Evolutionary conservation across 2,329 filamentous ascomycete species (phyloP), one percentile per base, ranked within the genome.

Genomic region (Teratosphaeriaceae sp.): DNA sequence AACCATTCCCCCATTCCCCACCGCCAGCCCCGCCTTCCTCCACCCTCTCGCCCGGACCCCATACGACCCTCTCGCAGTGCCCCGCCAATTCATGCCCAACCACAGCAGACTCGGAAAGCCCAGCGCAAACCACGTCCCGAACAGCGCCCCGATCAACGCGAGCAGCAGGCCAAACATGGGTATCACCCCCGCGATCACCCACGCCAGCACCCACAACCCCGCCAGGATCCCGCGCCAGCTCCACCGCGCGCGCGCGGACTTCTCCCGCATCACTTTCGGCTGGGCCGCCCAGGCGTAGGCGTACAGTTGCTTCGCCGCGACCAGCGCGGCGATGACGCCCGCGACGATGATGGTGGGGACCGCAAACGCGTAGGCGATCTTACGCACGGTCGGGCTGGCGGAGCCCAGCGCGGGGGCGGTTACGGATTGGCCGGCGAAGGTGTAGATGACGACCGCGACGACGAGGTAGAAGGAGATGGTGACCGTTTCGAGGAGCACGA

Each of bases 331-430:
- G 49, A 87, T 82, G 5, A 85, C 80, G 41, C 82, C 83, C 0
- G 82, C 79, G 38, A 87, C 77, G 37, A 86, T 68, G 45, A 86
- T 85, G 2, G 83, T 85, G 12, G 82, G 82, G 2, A 82, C 70
- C 0, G 82, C 82, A 45, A 86, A 68, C 19, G 79, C 81, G 64
- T 79, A 86, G n/a, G 81, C 79, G n/a, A 81, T 65, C 60, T 84
- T 84, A 29, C 73, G 67, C 24, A 84, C 63, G 0, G 73, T 51
- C 0, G 60, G 61, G 2, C 70, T 70, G 11, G 80, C 76, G 0
- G 79, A 81, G 5, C 76, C 76, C 1, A 87, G 70, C 0, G 83
- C 82, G 0, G 83, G 83, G 0, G 78, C 79, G 1, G 72, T 68
- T 1, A 85, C 80, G n/a, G 69, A 61, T 0, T 70, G 66, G 1